Evolutionary conservation across 768 basidiomycete genomes (phyloP), one percentile per base, ranked within the genome.

Genomic region (Phanerochaete sordida): DNA sequence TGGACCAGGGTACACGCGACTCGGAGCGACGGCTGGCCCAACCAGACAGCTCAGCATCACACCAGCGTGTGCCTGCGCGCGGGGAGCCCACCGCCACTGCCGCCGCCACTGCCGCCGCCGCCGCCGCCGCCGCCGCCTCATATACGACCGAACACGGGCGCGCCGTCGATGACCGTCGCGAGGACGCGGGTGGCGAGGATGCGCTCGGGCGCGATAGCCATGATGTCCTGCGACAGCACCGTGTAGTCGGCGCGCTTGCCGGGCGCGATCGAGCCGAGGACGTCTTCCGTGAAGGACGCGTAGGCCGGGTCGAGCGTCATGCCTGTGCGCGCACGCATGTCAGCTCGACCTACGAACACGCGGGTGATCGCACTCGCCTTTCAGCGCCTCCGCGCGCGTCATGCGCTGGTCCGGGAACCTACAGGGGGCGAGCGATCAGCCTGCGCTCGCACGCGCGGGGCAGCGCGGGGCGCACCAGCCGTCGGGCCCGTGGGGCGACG

Each of bases 231-330:
- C 6, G 90, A 89, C 60, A 95, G 79, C 16, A 97, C 77, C n/a
- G 90, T 86, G 65, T 87, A 91, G 72, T 98, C 95, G 6, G 93
- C 95, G 30, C 81, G 78, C 69, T 93, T 94, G 19, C 93, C 93
- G 1, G 80, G 72, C 43, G 82, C 81, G 39, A 97, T 79, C 3
- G 90, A 90, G n/a, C 95, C 95, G 9, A 91, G 78, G 2, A 67
- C 74, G 45, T 80, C 68, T 65, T 93, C 91, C 0, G 84, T 84
- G 74, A 95, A 95, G 0, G 90, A 88, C 16, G 95, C 93, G 70
- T 90, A 94, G 0, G 93, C 93, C 7, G 91, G 84, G 67, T 92
- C 88, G 37, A 91, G 81, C 2, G 93, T 95, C 86, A 95, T 91
- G 21, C 93, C 88, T 90, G 62, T 26, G 31, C 26, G 8, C 37